Evolutionary conservation across 225 moss, liverwort and hornwort species (phyloP).

Genomic region (Rhytidiadelphus loreus): DNA sequence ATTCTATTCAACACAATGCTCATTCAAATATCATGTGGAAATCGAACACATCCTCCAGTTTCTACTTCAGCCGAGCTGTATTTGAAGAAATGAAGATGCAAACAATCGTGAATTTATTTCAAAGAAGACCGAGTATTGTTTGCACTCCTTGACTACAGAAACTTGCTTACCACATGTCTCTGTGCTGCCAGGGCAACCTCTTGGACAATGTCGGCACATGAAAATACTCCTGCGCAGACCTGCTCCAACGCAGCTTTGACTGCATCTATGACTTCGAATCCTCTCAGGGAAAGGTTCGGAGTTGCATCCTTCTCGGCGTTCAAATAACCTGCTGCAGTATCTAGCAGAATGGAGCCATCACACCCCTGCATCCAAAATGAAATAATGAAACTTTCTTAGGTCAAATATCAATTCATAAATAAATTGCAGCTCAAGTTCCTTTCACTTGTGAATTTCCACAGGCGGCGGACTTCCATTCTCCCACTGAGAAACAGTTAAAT

Average conservation of each 20-base stretch:
- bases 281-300: neutral
- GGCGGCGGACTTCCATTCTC: neutral
- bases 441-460: neutral
- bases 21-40: neutral
- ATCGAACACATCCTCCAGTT: neutral
- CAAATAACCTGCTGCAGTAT: neutral
- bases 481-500: neutral
- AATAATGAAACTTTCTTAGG: neutral
- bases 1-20: neutral
- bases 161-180: neutral
- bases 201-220: constrained; percentile 46
- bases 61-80: neutral
- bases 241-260: constrained; percentile 15
- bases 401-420: neutral
- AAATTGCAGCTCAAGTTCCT: neutral
- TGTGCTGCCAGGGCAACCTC: constrained; percentile 1
- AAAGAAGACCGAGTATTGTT: neutral
- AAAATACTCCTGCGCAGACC: constrained; percentile 7
- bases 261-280: constrained; percentile 18
- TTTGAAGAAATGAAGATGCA: neutral
- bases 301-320: constrained; percentile 1
- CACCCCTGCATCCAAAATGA: constrained; percentile 14
- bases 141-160: neutral
- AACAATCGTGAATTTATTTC: neutral
- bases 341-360: constrained; percentile 16